Evolutionary conservation across 208 protist species (phyloP).

Genomic region (Leishmania braziliensis): DNA sequence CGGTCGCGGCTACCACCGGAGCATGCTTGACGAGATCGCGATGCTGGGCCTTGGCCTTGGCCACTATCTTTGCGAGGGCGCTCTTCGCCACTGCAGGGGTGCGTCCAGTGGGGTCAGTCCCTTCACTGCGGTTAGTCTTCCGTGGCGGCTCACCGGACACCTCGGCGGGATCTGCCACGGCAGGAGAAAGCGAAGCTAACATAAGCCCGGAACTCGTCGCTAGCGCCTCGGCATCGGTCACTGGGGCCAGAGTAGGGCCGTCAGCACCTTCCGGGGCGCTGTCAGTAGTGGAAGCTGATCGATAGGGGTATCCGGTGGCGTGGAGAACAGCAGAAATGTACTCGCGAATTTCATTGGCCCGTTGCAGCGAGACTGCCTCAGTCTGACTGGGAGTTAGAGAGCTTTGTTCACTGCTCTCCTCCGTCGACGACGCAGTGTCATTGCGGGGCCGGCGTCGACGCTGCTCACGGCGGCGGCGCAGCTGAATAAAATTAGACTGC

Average conservation of each 20-base stretch:
- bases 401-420: neutral
- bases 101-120: neutral
- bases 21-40: conserved; percentile 6
- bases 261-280: neutral
- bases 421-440: neutral
- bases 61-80: conserved; percentile 53
- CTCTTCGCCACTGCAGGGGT: conserved; percentile 28
- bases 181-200: neutral
- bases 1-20: conserved; percentile 4
- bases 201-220: neutral
- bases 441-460: conserved; percentile 19
- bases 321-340: conserved; percentile 31
- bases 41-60: conserved; percentile 51
- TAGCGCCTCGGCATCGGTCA: neutral
- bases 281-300: neutral
- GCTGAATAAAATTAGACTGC: conserved; percentile 33
- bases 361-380: conserved; percentile 12
- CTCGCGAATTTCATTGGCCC: conserved; percentile 23
- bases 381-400: conserved; percentile 3
- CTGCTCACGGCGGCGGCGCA: conserved; percentile 27
- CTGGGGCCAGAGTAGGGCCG: neutral
- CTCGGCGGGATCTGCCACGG: neutral
- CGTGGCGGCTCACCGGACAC: conserved; percentile 5
- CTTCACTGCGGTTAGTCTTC: conserved; percentile 9
- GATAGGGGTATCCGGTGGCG: conserved; percentile 36